Base-by-base conservation (phyloP, 2,329 filamentous ascomycete species). In the Nemania sp. region DNA sequence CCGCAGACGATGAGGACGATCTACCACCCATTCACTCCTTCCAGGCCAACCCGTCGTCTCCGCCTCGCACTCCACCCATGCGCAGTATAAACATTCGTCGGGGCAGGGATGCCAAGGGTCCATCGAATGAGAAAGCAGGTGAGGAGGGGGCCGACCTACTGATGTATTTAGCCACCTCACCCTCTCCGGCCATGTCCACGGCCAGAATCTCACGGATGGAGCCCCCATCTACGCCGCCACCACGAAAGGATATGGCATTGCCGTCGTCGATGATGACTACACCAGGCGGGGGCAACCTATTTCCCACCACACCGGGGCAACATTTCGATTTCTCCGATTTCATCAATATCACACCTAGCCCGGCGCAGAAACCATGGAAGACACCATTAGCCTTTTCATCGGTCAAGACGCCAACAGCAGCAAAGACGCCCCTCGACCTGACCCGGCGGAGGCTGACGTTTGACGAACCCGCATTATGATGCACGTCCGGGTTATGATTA, bases 291-390 rank as follows among this genome's bases (percentile, higher is more conserved):
- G 87, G 88, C 69, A 91, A 89, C 75, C 80, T 91, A 54, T 88
- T 90, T 75, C 89, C 92, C 59, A 90, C 88, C 70, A 98, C 95
- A 0, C 95, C 95, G 0, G 91, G 91, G 18, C 92, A 94, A 77
- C 82, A 80, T 55, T 97, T 98, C 80, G 97, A 98, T 82, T 97
- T 98, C 82, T 89, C 94, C 60, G 96, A 99, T 78, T 99, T 97
- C 81, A 91, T 98, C 78, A 98, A 98, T 81, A 95, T 98, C 79
- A 97, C 96, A 6, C 96, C 96, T 0, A 97, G 93, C 77, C 96
- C 96, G 22, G 96, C 93, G 27, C 96, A 98, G 82, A 93, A 90
- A 73, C 87, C 90, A 10, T 98, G 94, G 92, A 93, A 92, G 79
- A 97, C 94, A 0, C 94, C 93, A 11, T 80, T 89, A 11, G 85